These are phyloP conservation scores for Pseudopithomyces chartarum DNA, from an alignment of 2,329 filamentous ascomycete genomes.

Conservation along the genomic window DNA sequence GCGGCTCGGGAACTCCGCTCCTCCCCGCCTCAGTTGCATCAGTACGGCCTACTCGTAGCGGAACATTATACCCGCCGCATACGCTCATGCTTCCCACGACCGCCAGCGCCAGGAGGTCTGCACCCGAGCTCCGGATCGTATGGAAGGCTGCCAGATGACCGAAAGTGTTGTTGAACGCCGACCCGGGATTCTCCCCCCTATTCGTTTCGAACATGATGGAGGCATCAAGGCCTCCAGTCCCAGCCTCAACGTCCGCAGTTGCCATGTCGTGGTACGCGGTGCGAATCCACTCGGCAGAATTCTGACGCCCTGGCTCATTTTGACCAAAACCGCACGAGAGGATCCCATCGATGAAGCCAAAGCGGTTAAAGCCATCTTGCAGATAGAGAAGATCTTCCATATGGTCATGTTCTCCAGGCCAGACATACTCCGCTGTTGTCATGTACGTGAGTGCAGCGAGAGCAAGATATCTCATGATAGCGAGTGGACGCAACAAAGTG, in stretches of 20 bases:
- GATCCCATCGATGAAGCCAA: constrained; percentile 9
- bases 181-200: constrained; percentile 34
- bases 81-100: constrained; percentile 34
- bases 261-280: constrained; percentile 44
- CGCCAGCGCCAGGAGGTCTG: constrained; percentile 40
- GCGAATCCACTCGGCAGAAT: constrained; percentile 36
- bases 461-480: constrained; percentile 2
- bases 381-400: constrained; percentile 9
- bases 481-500: constrained; percentile 4
- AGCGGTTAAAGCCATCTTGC: constrained; percentile 3
- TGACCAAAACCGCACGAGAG: constrained; percentile 21
- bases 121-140: constrained; percentile 24
- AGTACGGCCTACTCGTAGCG: constrained; percentile 36
- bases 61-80: constrained; percentile 37
- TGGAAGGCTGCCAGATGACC: constrained; percentile 32
- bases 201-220: constrained; percentile 41
- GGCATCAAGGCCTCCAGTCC: constrained; percentile 41
- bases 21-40: constrained; percentile 38
- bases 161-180: constrained; percentile 41
- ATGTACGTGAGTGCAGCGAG: not conserved
- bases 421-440: constrained; percentile 5
- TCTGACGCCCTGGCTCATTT: constrained; percentile 24
- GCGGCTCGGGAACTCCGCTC: constrained; percentile 38
- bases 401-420: constrained; percentile 8
- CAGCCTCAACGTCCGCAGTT: constrained; percentile 31